Percentiles rank a stretch among this genome's conserved stretches.
Conservation (phyloP, 192 early-diverging fungal genomes). For the Powellomyces hirtus region DNA sequence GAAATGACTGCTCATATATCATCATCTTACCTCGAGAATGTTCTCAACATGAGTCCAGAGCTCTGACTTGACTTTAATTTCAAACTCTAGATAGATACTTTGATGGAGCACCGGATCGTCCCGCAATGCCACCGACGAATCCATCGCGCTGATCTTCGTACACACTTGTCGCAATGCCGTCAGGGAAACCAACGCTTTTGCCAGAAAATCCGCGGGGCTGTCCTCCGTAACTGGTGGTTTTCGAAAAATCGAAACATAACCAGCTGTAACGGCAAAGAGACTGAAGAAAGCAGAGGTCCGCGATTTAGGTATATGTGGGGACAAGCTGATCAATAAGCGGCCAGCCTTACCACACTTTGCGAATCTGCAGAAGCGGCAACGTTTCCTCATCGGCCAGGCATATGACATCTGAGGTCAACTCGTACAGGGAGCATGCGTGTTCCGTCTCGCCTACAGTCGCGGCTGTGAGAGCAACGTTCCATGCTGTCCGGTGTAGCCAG, state of each 20-base stretch:
- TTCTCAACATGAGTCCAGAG: constrained; percentile 10
- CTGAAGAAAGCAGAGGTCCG: too few relatives aligned
- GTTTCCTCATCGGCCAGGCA: constrained; percentile 6
- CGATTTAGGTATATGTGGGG: too few relatives aligned
- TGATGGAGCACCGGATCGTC: constrained; percentile 21
- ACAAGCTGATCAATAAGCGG: too few relatives aligned
- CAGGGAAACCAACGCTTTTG: constrained; percentile 1
- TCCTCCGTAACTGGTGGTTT: background rate
- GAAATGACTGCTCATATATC: too few relatives aligned
- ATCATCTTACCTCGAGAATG: constrained; percentile 17
- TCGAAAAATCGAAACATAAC: constrained; percentile 5
- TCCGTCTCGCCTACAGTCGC: constrained; percentile 7
- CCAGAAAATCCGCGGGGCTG: background rate
- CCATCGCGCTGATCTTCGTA: background rate
- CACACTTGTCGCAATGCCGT: constrained; percentile 6
- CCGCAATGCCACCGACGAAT: background rate
- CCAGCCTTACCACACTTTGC: constrained; percentile 21
- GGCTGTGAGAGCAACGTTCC: constrained; percentile 22
- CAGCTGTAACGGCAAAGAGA: constrained; percentile 15
- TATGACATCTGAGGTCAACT: constrained; percentile 16
- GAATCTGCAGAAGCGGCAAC: constrained; percentile 5
- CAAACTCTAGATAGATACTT: constrained; percentile 24
- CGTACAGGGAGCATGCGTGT: constrained; percentile 4
- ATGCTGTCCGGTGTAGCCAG: constrained; percentile 21
- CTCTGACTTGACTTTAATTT: constrained; percentile 15